Evolutionary conservation across 2,329 filamentous ascomycete species (phyloP), one percentile per base, ranked within the genome.

Genomic region (Penicillium sp.): DNA sequence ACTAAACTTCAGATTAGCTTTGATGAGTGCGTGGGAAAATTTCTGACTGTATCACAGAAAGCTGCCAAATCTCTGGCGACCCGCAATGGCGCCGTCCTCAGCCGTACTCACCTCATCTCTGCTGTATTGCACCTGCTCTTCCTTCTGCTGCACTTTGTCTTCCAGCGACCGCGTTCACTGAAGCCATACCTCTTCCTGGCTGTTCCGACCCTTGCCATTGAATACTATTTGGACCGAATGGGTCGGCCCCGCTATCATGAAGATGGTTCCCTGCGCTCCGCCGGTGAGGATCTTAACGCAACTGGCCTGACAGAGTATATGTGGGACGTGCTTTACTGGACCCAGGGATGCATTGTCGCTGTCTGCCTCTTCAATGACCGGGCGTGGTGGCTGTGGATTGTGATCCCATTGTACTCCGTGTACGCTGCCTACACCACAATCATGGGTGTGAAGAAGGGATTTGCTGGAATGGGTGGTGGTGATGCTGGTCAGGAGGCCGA

Each of bases 281-380:
- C 90, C 0, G 93, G 94, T 43, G 92, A 97, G 72, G 94, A 99
- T 73, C 84, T 99, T 50, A 86, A 89, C 52, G 90, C 91, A 10
- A 84, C 88, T 34, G 94, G 94, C 5, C 78, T 99, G 79, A 97
- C 93, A 11, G 94, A 97, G 77, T 97, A 95, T 80, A 91, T 97
- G 89, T 99, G 96, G 83, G 94, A 99, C 77, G 85, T 96, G 49
- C 80, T 96, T 52, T 97, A 96, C 84, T 91, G 96, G 78, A 97
- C 92, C 0, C 97, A 92, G 87, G 87, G 85, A 11, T 89, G 87
- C 53, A 79, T 91, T 40, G 76, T 87, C 9, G 74, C 88, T n/a
- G 92, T 88, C 15, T 82, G 88, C 16, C 62, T 96, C 29, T 84
- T 93, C 47, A 94, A 94, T 4, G 92, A 97, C 72, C 88, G 88